These are phyloP conservation scores for Leptoxyphium fumago DNA, from an alignment of 2,329 filamentous ascomycete genomes.

Conservation along the genomic window DNA sequence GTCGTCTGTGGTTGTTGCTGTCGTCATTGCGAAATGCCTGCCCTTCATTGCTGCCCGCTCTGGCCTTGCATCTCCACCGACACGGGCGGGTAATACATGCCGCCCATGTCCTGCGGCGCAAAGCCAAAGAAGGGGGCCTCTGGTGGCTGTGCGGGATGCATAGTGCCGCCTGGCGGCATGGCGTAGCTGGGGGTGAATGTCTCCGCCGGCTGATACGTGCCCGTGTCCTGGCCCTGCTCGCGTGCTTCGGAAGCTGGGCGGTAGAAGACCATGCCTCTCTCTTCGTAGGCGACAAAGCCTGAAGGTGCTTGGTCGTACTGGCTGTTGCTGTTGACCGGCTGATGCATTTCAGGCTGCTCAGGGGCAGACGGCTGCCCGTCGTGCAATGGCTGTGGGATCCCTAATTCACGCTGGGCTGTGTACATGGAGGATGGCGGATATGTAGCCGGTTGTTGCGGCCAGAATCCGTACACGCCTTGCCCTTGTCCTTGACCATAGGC, in stretches of 20 bases:
- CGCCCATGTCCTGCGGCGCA: background rate
- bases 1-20: too few species aligned
- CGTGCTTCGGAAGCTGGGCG: constrained; percentile 26
- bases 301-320: constrained; percentile 26
- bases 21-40: too few species aligned
- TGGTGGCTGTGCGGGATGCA: background rate
- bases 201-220: constrained; percentile 19
- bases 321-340: constrained; percentile 3
- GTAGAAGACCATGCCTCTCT: constrained; percentile 93
- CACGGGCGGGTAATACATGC: background rate
- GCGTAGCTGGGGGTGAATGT: constrained; percentile 20
- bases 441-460: background rate
- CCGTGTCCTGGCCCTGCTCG: constrained; percentile 10
- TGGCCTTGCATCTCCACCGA: background rate
- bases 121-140: background rate
- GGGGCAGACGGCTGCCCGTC: constrained; percentile 11
- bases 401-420: background rate
- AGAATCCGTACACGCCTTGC: background rate
- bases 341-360: constrained; percentile 9
- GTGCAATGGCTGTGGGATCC: constrained; percentile 4
- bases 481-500: constrained; percentile 31
- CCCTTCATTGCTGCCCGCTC: background rate
- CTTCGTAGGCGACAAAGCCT: constrained; percentile 63
- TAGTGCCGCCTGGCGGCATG: constrained; percentile 7
- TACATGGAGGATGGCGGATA: background rate